Conservation (phyloP, 208 protist genomes). For the Crithidia brevicula region DNA sequence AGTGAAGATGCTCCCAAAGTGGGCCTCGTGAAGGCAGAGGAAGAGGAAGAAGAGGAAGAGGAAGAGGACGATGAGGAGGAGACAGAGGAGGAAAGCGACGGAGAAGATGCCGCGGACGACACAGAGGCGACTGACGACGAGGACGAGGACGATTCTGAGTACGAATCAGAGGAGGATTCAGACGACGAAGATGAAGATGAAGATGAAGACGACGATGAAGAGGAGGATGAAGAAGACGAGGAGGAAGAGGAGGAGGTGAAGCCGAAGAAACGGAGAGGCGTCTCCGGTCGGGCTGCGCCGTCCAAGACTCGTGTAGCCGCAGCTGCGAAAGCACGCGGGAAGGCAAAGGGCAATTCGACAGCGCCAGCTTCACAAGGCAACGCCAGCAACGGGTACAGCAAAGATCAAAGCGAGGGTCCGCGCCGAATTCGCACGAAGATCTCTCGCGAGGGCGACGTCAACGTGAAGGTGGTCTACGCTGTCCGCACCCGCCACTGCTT, state of each 20-base stretch:
- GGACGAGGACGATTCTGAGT: slow-evolving; percentile 30
- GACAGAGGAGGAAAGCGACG: slow-evolving; percentile 34
- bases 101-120: slow-evolving; percentile 23
- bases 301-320: neutral
- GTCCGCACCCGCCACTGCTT: slow-evolving; percentile 43
- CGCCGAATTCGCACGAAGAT: slow-evolving; percentile 64
- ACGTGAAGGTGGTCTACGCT: slow-evolving; percentile 76
- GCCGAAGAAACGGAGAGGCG: slow-evolving; percentile 12
- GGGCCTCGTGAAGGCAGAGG: neutral
- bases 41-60: slow-evolving; percentile 14
- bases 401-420: neutral
- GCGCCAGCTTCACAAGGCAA: neutral
- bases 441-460: slow-evolving; percentile 74
- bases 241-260: slow-evolving; percentile 6
- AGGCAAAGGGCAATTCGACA: neutral
- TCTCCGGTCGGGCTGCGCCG: slow-evolving; percentile 9
- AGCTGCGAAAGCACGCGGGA: neutral
- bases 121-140: no score
- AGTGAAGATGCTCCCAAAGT: no score
- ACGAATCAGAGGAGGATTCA: slow-evolving; percentile 27
- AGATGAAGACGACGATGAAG: slow-evolving; percentile 19
- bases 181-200: slow-evolving; percentile 29
- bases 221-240: slow-evolving; percentile 23
- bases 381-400: neutral
- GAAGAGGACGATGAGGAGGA: slow-evolving; percentile 26